Evolutionary conservation across 352 stramenopile genomes (phyloP).

Genomic region (Pythium folliculosum): DNA sequence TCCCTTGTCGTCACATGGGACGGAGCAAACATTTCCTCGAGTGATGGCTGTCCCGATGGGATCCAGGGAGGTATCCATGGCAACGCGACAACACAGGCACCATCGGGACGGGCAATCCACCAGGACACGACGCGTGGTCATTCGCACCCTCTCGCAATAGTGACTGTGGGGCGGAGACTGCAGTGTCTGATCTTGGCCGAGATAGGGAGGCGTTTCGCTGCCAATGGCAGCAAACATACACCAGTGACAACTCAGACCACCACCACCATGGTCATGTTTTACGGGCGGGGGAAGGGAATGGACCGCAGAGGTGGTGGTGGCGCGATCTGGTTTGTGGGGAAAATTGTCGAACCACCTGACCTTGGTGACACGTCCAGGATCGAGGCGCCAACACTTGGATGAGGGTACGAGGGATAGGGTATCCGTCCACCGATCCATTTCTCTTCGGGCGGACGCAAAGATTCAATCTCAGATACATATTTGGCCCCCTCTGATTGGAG

Average conservation of each 20-base stretch:
- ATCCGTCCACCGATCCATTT: conserved; percentile 14
- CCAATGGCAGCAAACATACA: no score
- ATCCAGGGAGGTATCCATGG: not conserved
- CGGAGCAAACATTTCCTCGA: not conserved
- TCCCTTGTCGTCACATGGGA: conserved; percentile 12
- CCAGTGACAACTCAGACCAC: not conserved
- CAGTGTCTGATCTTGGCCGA: not conserved
- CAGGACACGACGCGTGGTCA: not conserved
- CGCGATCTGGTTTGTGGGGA: not conserved
- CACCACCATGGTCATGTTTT: not conserved
- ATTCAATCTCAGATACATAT: conserved; percentile 27
- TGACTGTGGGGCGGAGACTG: not conserved
- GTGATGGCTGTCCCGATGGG: not conserved
- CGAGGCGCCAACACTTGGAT: not conserved
- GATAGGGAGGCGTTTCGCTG: not conserved
- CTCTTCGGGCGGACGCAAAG: conserved; percentile 19
- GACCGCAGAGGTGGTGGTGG: not conserved
- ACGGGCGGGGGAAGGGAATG: not conserved
- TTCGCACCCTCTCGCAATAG: not conserved
- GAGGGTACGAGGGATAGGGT: conserved; percentile 10
- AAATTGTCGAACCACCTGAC: conserved; percentile 12
- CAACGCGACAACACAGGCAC: not conserved
- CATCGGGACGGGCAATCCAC: not conserved
- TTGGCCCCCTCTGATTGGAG: conserved; percentile 12
- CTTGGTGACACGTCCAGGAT: conserved; percentile 8